A percentile compares a stretch with the other conserved stretches of the same genome.
These are phyloP conservation scores for Ajuga chamaepitys DNA, from an alignment of 257 asterid species.

Conservation along the genomic window DNA sequence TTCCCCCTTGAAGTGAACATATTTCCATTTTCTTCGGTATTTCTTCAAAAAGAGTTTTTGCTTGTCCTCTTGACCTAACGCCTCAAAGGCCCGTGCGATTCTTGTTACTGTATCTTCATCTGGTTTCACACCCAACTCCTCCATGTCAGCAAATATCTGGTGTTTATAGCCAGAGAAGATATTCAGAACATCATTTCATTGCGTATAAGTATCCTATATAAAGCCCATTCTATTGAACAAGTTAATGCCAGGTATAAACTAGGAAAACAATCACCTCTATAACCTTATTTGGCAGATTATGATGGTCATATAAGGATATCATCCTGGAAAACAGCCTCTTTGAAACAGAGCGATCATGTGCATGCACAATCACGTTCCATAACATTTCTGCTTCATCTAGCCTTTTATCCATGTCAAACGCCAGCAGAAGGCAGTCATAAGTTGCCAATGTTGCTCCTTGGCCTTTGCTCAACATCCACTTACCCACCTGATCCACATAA, in stretches of 20 bases:
- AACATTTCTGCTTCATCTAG: conserved; percentile 70
- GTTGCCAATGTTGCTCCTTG: conserved; percentile 83
- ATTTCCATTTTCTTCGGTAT: conserved; percentile 67
- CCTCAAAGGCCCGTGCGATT: conserved; percentile 62
- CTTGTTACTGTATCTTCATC: conserved; percentile 70
- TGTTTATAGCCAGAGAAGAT: not conserved
- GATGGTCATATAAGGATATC: conserved; percentile 78
- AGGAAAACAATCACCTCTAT: conserved; percentile 49
- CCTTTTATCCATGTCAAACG: conserved; percentile 85
- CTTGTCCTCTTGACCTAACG: conserved; percentile 50
- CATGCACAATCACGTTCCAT: conserved; percentile 75
- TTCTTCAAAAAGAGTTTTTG: conserved; percentile 33
- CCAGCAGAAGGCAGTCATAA: conserved; percentile 67
- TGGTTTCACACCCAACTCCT: conserved; percentile 85
- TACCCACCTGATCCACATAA: conserved; percentile 41
- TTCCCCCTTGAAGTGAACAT: conserved; percentile 82
- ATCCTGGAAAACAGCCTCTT: conserved; percentile 81
- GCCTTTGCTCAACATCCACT: conserved; percentile 89
- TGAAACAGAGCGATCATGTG: conserved; percentile 69
- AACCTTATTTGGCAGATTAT: conserved; percentile 48
- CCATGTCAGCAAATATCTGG: conserved; percentile 96
- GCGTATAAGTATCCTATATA: not conserved
- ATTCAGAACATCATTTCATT: conserved; percentile 1
- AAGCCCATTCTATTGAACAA: not conserved
- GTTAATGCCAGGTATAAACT: not conserved